phyloP scores from a whole-genome alignment of 2,329 filamentous ascomycete genomes.

The Sarocladium oryzae region DNA sequence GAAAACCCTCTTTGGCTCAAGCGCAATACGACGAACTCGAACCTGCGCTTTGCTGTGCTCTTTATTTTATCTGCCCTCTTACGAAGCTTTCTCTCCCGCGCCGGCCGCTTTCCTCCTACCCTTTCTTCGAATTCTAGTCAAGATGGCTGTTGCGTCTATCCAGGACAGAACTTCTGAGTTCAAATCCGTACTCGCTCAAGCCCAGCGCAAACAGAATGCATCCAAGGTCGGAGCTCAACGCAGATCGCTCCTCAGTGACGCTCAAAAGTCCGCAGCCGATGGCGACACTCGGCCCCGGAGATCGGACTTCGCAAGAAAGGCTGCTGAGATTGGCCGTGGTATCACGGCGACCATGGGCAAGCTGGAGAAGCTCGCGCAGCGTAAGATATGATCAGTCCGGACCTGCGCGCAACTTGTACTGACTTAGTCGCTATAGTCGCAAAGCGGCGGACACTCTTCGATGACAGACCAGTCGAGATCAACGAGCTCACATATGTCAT shows the following conservation, averaged over 20 bases:
- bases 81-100: conserved; percentile 19
- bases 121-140: conserved; percentile 16
- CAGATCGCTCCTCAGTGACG: conserved; percentile 69
- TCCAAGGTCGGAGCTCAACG: conserved; percentile 74
- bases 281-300: conserved; percentile 51
- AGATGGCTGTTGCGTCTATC: conserved; percentile 67
- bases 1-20: neutral
- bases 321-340: conserved; percentile 84
- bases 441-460: conserved; percentile 94
- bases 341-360: conserved; percentile 93
- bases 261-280: conserved; percentile 60
- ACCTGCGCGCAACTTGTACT: neutral
- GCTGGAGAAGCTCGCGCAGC: conserved; percentile 83
- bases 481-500: conserved; percentile 96
- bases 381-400: conserved; percentile 36
- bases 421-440: conserved; percentile 55
- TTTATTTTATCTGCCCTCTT: no score
- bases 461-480: conserved; percentile 93
- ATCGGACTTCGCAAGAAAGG: conserved; percentile 88
- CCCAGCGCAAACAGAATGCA: conserved; percentile 70
- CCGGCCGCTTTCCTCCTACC: conserved; percentile 26
- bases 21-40: neutral
- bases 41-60: no score
- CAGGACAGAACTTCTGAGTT: conserved; percentile 97
- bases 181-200: conserved; percentile 79